Percentiles rank a stretch among this genome's conserved stretches.
These are phyloP conservation scores for Zymoseptoria brevis DNA, from an alignment of 2,329 filamentous ascomycete genomes.

Conservation along the genomic window DNA sequence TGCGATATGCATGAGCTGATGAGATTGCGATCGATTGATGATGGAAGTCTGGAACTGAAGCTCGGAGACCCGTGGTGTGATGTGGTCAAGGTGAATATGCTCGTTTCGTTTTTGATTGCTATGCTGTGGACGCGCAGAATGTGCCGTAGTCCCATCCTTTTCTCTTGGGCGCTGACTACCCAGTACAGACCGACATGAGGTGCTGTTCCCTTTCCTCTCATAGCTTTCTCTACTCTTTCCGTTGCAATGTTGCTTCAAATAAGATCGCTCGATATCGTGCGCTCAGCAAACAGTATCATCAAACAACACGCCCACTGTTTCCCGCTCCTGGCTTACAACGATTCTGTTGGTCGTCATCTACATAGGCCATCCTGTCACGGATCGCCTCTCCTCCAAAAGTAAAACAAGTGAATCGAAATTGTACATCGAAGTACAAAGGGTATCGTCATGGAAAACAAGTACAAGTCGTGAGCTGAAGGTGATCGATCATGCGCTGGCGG, in stretches of 20 bases:
- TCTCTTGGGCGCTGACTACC: background rate
- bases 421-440: conserved; percentile 15
- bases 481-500: conserved; percentile 16
- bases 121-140: background rate
- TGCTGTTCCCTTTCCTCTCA: background rate
- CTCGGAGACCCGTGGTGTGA: background rate
- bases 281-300: background rate
- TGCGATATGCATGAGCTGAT: background rate
- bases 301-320: background rate
- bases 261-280: background rate
- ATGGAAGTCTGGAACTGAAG: background rate
- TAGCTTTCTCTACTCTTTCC: background rate
- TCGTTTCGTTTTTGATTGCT: background rate
- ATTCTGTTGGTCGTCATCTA: background rate
- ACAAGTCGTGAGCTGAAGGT: conserved; percentile 1
- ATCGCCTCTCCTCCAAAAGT: background rate
- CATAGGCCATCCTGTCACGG: background rate
- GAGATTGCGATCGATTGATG: background rate
- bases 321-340: background rate
- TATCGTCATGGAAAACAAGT: conserved; percentile 13
- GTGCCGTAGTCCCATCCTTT: background rate
- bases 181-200: background rate
- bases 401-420: background rate
- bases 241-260: background rate
- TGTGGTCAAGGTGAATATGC: background rate